Conservation (phyloP, 768 basidiomycete genomes). For the Nidularia pulvinata region DNA sequence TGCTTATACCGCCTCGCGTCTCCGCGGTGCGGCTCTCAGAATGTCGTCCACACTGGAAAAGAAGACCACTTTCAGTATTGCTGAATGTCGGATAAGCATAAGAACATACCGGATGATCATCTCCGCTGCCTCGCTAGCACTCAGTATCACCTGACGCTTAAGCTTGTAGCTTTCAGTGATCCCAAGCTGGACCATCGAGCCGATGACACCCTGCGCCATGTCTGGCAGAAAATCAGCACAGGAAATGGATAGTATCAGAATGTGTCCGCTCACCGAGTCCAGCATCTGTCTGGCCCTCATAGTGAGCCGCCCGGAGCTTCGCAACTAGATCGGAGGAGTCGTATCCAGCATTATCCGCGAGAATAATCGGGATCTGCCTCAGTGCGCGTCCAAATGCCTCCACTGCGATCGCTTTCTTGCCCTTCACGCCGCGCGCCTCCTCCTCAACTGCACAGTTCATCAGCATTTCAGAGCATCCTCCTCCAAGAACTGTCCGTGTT, state of each 20-base stretch:
- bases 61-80: neutral
- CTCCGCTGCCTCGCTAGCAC: conserved; percentile 95
- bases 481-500: conserved; percentile 91
- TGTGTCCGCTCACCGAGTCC: conserved; percentile 69
- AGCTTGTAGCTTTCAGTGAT: conserved; percentile 98
- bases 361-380: conserved; percentile 93
- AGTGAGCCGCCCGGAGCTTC: conserved; percentile 89
- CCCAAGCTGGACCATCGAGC: conserved; percentile 86
- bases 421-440: conserved; percentile 78
- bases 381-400: conserved; percentile 91
- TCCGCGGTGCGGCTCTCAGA: conserved; percentile 81
- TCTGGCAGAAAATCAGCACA: conserved; percentile 41
- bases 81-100: neutral
- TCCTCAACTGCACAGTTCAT: conserved; percentile 97
- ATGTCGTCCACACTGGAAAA: conserved; percentile 85
- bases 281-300: conserved; percentile 82
- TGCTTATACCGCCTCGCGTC: conserved; percentile 72
- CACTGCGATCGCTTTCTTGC: conserved; percentile 95
- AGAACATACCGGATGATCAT: conserved; percentile 89
- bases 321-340: conserved; percentile 97
- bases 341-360: conserved; percentile 97
- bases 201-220: conserved; percentile 85
- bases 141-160: conserved; percentile 92
- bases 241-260: neutral
- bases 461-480: conserved; percentile 97